phyloP scores from a whole-genome alignment of 495 filamentous ascomycete species.

The Neurospora hispaniola region DNA sequence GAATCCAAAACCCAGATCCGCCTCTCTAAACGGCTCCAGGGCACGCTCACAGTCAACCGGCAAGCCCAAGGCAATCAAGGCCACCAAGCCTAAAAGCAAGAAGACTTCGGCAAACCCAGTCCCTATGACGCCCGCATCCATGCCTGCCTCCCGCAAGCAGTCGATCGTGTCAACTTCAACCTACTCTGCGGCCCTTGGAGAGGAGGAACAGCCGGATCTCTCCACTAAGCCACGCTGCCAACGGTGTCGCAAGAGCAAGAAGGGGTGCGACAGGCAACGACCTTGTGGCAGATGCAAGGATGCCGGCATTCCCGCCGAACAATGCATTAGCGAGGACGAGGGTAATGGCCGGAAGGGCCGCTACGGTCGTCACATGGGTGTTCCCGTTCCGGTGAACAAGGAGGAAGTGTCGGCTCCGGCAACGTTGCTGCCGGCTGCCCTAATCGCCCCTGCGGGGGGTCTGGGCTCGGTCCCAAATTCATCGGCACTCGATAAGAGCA shows the following conservation, averaged over 20 bases:
- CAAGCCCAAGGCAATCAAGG: constrained; percentile 33
- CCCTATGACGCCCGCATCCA: constrained; percentile 61
- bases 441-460: constrained; percentile 15
- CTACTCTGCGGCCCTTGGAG: constrained; percentile 51
- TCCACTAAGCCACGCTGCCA: constrained; percentile 95
- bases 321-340: constrained; percentile 94
- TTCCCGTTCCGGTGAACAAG: constrained; percentile 61
- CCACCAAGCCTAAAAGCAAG: constrained; percentile 49
- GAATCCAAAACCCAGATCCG: constrained; percentile 31
- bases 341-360: constrained; percentile 93
- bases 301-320: constrained; percentile 82
- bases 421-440: constrained; percentile 29
- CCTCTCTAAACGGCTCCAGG: constrained; percentile 19
- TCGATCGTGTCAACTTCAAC: constrained; percentile 65
- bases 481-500: constrained; percentile 28
- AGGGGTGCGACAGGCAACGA: constrained; percentile 92
- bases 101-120: constrained; percentile 29
- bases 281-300: constrained; percentile 93
- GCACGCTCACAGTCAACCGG: constrained; percentile 17
- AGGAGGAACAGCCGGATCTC: constrained; percentile 77
- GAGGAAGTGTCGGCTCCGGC: constrained; percentile 26
- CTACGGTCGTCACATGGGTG: constrained; percentile 91
- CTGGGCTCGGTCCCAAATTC: background rate
- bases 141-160: constrained; percentile 65
- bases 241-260: constrained; percentile 97